A percentile compares a stretch with the other conserved stretches of the same genome.
Conservation (phyloP, 78 protist species). For the Dictyostelium citrinum region DNA sequence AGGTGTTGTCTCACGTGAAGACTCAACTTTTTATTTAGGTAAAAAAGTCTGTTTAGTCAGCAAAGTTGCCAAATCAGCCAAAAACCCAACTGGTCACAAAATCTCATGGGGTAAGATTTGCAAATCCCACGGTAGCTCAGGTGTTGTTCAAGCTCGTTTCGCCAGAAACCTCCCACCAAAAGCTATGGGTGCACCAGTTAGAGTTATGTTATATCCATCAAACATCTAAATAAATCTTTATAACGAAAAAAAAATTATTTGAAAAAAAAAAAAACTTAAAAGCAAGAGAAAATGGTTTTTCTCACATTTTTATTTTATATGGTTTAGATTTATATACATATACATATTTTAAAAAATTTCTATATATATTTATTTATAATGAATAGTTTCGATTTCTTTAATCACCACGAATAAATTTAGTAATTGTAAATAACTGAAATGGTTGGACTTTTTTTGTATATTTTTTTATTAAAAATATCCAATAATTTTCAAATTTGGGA, state of each 20-base stretch:
- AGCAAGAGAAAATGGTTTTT: no score
- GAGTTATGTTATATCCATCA: slow-evolving; percentile 96
- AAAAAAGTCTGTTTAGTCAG: slow-evolving; percentile 92
- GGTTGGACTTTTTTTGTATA: no score
- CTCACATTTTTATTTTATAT: no score
- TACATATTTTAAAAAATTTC: no score
- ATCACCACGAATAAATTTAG: not conserved
- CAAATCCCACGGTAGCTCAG: slow-evolving; percentile 97
- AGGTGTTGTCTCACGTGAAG: slow-evolving; percentile 86
- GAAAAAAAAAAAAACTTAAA: no score
- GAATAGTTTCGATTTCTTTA: not conserved
- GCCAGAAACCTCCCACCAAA: slow-evolving; percentile 91
- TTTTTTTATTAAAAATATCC: no score
- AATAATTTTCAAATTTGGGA: no score
- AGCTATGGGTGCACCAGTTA: slow-evolving; percentile 90
- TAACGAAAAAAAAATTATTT: not conserved
- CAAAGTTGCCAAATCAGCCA: slow-evolving; percentile 72
- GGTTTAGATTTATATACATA: no score
- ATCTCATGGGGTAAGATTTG: slow-evolving; percentile 96
- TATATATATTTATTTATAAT: no score
- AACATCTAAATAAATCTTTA: slow-evolving; percentile 79
- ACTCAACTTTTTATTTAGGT: slow-evolving; percentile 92
- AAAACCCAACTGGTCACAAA: slow-evolving; percentile 65
- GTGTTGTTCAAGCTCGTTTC: slow-evolving; percentile 97
- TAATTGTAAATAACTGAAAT: not conserved